Evolutionary conservation across 495 filamentous ascomycete species (phyloP).

Genomic region (Xylaria telfairii): DNA sequence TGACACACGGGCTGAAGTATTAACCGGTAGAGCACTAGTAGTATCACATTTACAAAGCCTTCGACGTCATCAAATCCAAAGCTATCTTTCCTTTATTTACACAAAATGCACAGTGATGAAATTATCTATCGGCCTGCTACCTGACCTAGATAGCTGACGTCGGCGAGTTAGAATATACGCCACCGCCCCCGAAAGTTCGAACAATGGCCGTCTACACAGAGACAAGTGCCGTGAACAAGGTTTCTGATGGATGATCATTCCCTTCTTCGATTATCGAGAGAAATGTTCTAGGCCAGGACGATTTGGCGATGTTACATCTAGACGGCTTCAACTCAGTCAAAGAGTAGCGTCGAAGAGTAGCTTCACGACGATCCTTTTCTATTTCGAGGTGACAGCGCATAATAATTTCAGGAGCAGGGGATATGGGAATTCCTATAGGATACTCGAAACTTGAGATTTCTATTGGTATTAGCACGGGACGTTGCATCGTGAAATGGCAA

Average conservation of each 20-base stretch:
- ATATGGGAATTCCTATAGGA: not conserved
- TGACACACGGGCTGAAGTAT: not conserved
- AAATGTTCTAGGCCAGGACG: not conserved
- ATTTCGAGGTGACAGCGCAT: not conserved
- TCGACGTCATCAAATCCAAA: conserved; percentile 23
- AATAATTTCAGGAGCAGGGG: not conserved
- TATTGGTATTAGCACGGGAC: not conserved
- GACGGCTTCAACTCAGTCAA: conserved; percentile 5
- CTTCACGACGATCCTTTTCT: conserved; percentile 18
- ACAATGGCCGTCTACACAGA: not conserved
- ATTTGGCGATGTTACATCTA: conserved; percentile 2
- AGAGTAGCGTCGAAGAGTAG: not conserved
- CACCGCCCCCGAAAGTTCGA: not conserved
- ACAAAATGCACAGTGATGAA: conserved; percentile 1
- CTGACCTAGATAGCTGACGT: not conserved
- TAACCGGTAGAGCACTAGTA: not conserved
- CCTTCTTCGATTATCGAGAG: not conserved
- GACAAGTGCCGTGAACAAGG: conserved; percentile 1
- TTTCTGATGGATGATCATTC: conserved; percentile 20
- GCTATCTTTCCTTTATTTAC: not conserved
- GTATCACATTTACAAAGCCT: conserved; percentile 6
- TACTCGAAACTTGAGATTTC: not conserved
- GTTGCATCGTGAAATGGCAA: conserved; percentile 17
- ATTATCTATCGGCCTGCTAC: not conserved
- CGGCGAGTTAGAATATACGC: not conserved